Evolutionary conservation across 352 stramenopile species (phyloP).

Genomic region (Pythium volutum): DNA sequence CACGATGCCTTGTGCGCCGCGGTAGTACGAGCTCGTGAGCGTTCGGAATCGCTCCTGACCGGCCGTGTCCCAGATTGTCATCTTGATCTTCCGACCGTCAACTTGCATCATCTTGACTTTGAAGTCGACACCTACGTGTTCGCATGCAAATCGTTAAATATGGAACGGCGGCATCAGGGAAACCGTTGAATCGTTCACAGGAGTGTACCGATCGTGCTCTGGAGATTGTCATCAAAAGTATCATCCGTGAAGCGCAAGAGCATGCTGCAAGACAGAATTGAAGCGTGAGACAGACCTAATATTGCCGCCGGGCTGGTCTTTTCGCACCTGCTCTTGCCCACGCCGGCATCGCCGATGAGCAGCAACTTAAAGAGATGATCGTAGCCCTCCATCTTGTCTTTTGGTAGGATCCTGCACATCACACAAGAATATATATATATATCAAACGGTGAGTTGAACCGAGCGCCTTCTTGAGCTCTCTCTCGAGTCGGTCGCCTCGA

Average conservation of each 20-base stretch:
- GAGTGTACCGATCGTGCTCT: constrained; percentile 94
- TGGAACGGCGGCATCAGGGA: not conserved
- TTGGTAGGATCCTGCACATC: not conserved
- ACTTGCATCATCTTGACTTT: constrained; percentile 98
- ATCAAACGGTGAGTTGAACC: constrained; percentile 1
- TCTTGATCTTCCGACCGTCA: constrained; percentile 95
- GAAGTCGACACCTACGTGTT: constrained; percentile 88
- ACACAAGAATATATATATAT: not conserved
- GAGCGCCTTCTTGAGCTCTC: not conserved
- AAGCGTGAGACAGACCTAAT: not conserved
- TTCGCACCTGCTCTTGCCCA: constrained; percentile 96
- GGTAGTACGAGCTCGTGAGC: constrained; percentile 97
- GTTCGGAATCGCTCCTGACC: constrained; percentile 98
- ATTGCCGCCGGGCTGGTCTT: not conserved
- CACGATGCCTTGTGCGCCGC: constrained; percentile 96
- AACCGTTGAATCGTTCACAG: not conserved
- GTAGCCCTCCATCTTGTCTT: constrained; percentile 77
- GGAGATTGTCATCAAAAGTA: constrained; percentile 97
- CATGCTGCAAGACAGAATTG: constrained; percentile 65
- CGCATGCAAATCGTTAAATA: not conserved
- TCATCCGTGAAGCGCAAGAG: constrained; percentile 98
- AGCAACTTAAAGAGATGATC: constrained; percentile 99
- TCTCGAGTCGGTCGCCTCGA: not conserved
- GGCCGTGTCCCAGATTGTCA: constrained; percentile 99
- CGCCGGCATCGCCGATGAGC: constrained; percentile 96